Evolutionary conservation across 345 rosid species (phyloP), one percentile per base, ranked within the genome.

Genomic region (Arabis hirsuta): DNA sequence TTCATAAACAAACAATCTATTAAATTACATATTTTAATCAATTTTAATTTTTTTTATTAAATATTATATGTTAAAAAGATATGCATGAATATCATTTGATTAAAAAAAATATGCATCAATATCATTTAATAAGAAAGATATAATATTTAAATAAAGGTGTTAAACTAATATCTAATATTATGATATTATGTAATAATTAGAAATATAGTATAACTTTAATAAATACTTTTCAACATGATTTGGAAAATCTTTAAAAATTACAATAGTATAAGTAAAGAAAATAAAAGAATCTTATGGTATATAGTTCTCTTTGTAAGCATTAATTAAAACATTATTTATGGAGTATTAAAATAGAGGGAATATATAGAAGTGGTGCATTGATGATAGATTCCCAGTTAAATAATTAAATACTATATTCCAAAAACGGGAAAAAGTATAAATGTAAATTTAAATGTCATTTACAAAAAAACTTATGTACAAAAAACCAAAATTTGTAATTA

Each of bases 401-500:
- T 22, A 10, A 9, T 22, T 50, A 50, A 50, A 50, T 36, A 8
- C 10, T 36, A 29, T 27, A 2, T 29, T 29, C 2, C 57, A 53
- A 29, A 22, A 29, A 59, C 6, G n/a, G 52, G 9, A 16, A 46
- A 14, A 14, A 6, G 16, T 46, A 60, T 12, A 42, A 60, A 11
- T 24, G 41, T 36, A 3, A 36, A 34, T 14, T 55, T n/a, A 32
- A n/a, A 14, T 55, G 42, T 39, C 16, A 34, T 24, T 29, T 32
- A 47, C 20, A 51, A 50, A 26, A 67, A 2, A 5, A 9, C 14
- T 67, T 8, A 44, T 44, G 52, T 53, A 67, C 52, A 41, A 29
- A 42, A 43, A 53, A 42, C 41, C 71, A 19, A 19, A 43, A 55
- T 4, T 2, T 43, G 20, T 47, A 64, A 47, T 47, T 31, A 47